Conservation (phyloP, 176 grass and related monocot genomes). For the Stipa capillata region DNA sequence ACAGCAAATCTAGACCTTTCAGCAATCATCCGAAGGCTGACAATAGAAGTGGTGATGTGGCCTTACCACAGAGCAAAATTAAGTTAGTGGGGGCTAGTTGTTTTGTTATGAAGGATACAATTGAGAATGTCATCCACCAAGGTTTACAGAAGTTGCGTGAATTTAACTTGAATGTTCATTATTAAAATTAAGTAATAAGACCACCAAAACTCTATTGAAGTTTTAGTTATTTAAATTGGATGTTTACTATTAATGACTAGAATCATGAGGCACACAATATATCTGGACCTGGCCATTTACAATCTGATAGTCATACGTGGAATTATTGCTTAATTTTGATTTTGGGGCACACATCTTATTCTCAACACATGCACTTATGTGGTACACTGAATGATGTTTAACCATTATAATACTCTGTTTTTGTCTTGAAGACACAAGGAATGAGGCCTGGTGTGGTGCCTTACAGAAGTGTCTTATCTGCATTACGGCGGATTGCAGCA, state of each 20-base stretch:
- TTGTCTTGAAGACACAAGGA: slow-evolving; percentile 50
- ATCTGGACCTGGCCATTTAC: not conserved
- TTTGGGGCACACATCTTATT: not conserved
- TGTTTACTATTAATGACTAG: not conserved
- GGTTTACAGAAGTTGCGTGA: not conserved
- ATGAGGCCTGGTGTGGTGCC: slow-evolving; percentile 42
- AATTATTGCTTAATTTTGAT: not conserved
- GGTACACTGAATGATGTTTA: not conserved
- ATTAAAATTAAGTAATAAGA: no score
- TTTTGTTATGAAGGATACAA: no score
- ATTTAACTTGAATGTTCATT: not conserved
- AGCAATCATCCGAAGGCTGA: no score
- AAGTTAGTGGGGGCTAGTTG: no score
- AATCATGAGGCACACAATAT: not conserved
- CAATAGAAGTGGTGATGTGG: no score
- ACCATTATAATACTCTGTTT: slow-evolving; percentile 3
- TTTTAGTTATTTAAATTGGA: no score
- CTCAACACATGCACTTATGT: not conserved
- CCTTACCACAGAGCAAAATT: no score
- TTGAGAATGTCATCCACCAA: not conserved
- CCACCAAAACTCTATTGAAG: not conserved
- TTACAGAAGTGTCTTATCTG: slow-evolving; percentile 62
- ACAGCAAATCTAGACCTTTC: no score
- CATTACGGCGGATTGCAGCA: slow-evolving; percentile 51
- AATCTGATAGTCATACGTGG: not conserved